These are phyloP conservation scores for Mortierella sp. DNA, from an alignment of 371 early-diverging fungal genomes.

Conservation along the genomic window DNA sequence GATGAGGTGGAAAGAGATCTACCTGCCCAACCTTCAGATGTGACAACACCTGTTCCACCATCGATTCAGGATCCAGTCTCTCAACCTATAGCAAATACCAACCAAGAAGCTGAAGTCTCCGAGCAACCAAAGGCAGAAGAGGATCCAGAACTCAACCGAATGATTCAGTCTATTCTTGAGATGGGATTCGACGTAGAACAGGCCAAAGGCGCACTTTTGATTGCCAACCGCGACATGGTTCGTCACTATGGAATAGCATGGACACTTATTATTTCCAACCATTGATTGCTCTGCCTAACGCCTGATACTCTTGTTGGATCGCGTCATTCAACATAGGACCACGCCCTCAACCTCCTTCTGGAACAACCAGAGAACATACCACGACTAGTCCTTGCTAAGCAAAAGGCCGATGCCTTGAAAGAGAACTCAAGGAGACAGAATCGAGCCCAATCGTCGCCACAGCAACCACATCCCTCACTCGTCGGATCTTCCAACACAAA, in stretches of 20 bases:
- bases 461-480: constrained; percentile 21
- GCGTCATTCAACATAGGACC: constrained; percentile 56
- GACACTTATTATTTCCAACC: neutral
- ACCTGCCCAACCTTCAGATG: too few relatives aligned
- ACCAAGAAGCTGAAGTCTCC: too few relatives aligned
- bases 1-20: neutral
- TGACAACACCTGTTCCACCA: too few relatives aligned
- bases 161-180: constrained; percentile 65
- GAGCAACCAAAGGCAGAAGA: constrained; percentile 26
- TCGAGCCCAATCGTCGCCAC: constrained; percentile 39
- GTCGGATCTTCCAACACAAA: constrained; percentile 13
- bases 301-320: neutral
- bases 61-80: neutral
- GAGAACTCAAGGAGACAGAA: constrained; percentile 45
- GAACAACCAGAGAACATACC: constrained; percentile 69
- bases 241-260: neutral
- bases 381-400: constrained; percentile 53
- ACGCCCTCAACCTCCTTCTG: constrained; percentile 68
- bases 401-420: constrained; percentile 43
- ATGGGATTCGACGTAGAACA: constrained; percentile 80
- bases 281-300: neutral
- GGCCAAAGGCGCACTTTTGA: constrained; percentile 68
- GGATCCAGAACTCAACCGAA: constrained; percentile 53
- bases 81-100: neutral
- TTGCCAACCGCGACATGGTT: constrained; percentile 67